Evolutionary conservation across 1,284 basidiomycete species (phyloP), one percentile per base, ranked within the genome.

Genomic region (Ceratobasidium sp.): DNA sequence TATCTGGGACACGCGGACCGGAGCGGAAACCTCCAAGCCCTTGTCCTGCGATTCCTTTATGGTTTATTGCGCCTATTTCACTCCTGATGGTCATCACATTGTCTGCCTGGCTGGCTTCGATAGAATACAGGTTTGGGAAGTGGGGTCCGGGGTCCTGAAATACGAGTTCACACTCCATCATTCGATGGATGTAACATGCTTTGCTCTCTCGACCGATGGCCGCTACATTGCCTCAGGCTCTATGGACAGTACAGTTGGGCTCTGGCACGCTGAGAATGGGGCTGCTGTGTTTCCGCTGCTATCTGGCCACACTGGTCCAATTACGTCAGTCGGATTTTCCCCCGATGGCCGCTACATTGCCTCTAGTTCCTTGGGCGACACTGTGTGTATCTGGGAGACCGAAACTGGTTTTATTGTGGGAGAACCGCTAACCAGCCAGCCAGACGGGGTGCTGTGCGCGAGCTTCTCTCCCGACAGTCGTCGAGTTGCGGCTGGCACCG

Each of bases 321-420:
- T 41, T 41, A 11, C 4, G 6, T 41, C 6, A 5, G 36, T 41
- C 11, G 4, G 6, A 11, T 41, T 41, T 11, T 41, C 36, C 4
- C 4, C 36, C 36, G 36, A 41, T 41, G 11, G 36, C 36, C 36
- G 36, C 36, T 41, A 5, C 6, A 11, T 41, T 41, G 36, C 36
- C 36, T 41, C 36, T 41, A 5, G 36, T 41, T 41, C 36, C 4
- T 41, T 4, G 36, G 75, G 73, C 44, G 3, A 24, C 2, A 73
- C 75, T 6, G 24, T 75, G 24, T 11, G 59, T 7, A 14, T 75
- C 1, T 75, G 71, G 75, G 50, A 73, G 1, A n/a, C 67, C n/a
- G 51, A 41, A 15, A 63, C 56, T 17, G 44, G n/a, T 14, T 44
- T 24, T n/a, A 6, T 6, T 29, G 15, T 31, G 8, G 22, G 8